Evolutionary conservation across 352 stramenopile species (phyloP).

Genomic region (Pythium myriotylum): DNA sequence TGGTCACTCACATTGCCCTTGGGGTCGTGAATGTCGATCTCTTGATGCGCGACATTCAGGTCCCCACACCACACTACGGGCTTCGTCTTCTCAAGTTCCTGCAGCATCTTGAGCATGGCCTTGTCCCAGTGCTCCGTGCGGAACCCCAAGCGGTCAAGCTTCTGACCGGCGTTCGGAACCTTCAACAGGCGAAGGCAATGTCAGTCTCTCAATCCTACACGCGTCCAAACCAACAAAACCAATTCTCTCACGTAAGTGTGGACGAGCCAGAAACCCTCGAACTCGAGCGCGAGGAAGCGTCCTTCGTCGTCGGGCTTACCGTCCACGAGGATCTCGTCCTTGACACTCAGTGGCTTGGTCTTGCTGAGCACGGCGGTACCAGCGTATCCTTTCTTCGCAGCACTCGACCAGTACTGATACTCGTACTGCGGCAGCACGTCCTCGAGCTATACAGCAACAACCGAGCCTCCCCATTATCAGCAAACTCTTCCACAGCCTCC

Average conservation of each 20-base stretch:
- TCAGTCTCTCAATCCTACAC: too few relatives aligned
- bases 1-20: conserved; percentile 77
- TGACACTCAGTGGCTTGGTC: conserved; percentile 68
- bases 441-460: conserved; percentile 40
- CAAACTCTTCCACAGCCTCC: too few relatives aligned
- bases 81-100: conserved; percentile 74
- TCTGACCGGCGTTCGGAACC: conserved; percentile 71
- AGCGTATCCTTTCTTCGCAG: conserved; percentile 77
- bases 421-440: conserved; percentile 73
- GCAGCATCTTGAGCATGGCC: conserved; percentile 68
- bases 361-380: conserved; percentile 79
- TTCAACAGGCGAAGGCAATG: conserved; percentile 9
- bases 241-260: conserved; percentile 64
- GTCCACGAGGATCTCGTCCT: conserved; percentile 64
- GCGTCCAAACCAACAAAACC: background rate
- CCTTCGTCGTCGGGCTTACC: conserved; percentile 65
- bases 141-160: conserved; percentile 74
- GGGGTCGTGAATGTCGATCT: conserved; percentile 89
- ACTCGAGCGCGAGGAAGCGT: conserved; percentile 81
- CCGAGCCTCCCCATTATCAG: too few relatives aligned
- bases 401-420: conserved; percentile 81
- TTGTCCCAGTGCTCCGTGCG: conserved; percentile 79
- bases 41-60: conserved; percentile 85
- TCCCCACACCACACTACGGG: conserved; percentile 86
- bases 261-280: conserved; percentile 77